Evolutionary conservation across 257 asterid species (phyloP), one percentile per base, ranked within the genome.

Genomic region (Solanum rostratum): DNA sequence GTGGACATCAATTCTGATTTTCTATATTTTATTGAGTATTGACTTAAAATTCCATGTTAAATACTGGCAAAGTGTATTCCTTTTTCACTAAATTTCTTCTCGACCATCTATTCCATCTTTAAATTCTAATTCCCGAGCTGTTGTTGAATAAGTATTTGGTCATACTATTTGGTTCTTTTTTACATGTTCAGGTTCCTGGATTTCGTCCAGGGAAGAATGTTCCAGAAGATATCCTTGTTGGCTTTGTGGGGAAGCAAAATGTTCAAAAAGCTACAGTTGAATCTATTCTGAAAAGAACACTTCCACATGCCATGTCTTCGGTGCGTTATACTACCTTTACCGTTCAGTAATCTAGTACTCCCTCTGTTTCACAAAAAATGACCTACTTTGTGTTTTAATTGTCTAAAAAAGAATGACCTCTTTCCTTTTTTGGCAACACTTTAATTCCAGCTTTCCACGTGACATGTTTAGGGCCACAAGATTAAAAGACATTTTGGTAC

Each of bases 301-400:
- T 96, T 89, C 98, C 98, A 45, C 99, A 95, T 87, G 99, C 98
- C 85, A 90, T 96, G 97, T 89, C 97, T 82, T 93, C 97, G 87
- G 98, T 96, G 87, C 66, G 89, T 84, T 86, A 74, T 83, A 37
- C 49, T 83, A 30, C 41, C 73, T 59, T 49, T 33, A 33, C 29
- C 22, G 5, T 46, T 87, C 7, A 14, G 45, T 13, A 49, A 37
- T 30, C 63, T 46, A 27, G 82, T 49, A 33, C 39, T 33, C 39
- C 6, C 39, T 33, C 39, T 5, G 5, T 33, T 33, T 33, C 33
- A 33, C 3, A 33, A 33, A 33, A 33, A 33, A 33, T 0, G 39
- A 4, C 39, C 39, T 3, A 33, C 39, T 33, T 33, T 4, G 39
- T 33, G 39, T 33, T 33, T 33, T 33, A 33, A 33, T 33, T 33